Evolutionary conservation across 768 basidiomycete genomes (phyloP).

Genomic region (Lentinula guzmanii): DNA sequence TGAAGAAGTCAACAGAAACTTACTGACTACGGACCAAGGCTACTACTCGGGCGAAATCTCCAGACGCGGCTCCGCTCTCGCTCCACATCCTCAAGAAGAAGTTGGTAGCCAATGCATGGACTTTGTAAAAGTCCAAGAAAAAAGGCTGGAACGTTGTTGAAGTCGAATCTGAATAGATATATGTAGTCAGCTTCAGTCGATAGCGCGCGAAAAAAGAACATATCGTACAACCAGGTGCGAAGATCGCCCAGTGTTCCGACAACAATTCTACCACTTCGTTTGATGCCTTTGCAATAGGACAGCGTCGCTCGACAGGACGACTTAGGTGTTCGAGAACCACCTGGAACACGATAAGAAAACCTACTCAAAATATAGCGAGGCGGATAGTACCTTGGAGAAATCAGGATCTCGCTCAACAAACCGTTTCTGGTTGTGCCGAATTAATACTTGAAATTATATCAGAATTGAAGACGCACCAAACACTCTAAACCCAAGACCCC

Average conservation of each 20-base stretch:
- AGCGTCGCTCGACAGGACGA: conserved; percentile 65
- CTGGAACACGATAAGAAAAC: conserved; percentile 28
- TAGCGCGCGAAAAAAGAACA: conserved; percentile 10
- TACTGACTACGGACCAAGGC: conserved; percentile 82
- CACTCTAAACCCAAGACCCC: conserved; percentile 82
- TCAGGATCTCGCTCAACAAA: conserved; percentile 69
- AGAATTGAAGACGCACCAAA: conserved; percentile 43
- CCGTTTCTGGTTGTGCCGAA: conserved; percentile 35
- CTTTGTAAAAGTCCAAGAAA: conserved; percentile 77
- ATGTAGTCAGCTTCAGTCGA: conserved; percentile 6
- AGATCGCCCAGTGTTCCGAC: conserved; percentile 81
- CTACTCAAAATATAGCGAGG: not conserved
- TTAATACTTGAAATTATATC: not conserved
- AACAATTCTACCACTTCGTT: conserved; percentile 82
- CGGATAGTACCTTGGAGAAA: conserved; percentile 59
- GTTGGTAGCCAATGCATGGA: conserved; percentile 73
- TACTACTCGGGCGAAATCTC: conserved; percentile 74
- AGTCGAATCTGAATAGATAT: conserved; percentile 52
- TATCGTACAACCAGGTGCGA: conserved; percentile 72
- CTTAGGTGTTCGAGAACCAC: conserved; percentile 77
- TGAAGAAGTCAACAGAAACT: conserved; percentile 21
- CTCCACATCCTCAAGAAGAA: conserved; percentile 94
- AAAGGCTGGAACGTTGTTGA: conserved; percentile 82
- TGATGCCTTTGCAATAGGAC: conserved; percentile 79
- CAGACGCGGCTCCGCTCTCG: conserved; percentile 72